Conservation (phyloP, 2,329 filamentous ascomycete genomes). For the Fusarium scirpi region DNA sequence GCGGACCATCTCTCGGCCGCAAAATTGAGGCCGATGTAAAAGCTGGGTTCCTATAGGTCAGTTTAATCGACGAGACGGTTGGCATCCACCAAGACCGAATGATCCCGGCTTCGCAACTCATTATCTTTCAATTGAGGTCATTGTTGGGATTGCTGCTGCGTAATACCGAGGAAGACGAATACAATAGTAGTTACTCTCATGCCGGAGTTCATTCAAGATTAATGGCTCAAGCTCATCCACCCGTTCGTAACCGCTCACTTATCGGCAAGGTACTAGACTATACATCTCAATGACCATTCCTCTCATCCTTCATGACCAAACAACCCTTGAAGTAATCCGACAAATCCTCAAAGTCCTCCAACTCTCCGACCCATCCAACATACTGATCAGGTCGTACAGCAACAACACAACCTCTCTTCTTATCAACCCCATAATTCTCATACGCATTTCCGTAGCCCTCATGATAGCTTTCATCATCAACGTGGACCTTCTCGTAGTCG, state of each 20-base stretch:
- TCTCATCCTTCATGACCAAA: not conserved
- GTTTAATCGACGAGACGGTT: not conserved
- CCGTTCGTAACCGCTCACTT: too few relatives aligned
- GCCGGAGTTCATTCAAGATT: too few relatives aligned
- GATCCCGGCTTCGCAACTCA: too few relatives aligned
- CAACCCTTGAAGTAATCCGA: not conserved
- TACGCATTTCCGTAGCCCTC: conserved; percentile 65
- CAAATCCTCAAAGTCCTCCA: conserved; percentile 16
- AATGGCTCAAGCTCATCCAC: too few relatives aligned
- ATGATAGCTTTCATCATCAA: conserved; percentile 66
- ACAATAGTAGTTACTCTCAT: too few relatives aligned
- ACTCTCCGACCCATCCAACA: conserved; percentile 53
- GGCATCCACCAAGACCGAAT: too few relatives aligned
- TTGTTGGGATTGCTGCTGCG: too few relatives aligned
- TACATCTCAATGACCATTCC: too few relatives aligned
- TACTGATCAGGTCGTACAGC: conserved; percentile 77
- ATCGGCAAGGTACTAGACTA: too few relatives aligned
- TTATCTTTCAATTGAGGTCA: too few relatives aligned
- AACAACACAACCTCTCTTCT: conserved; percentile 65
- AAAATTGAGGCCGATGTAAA: conserved; percentile 7
- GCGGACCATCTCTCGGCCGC: not conserved
- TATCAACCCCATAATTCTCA: conserved; percentile 68
- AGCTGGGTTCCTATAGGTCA: not conserved
- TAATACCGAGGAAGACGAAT: too few relatives aligned
- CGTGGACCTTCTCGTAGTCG: conserved; percentile 69